A percentile compares a stretch with the other conserved stretches of the same genome.
These are phyloP conservation scores for Thymus mandschuricus DNA, from an alignment of 257 asterid species.

Conservation along the genomic window DNA sequence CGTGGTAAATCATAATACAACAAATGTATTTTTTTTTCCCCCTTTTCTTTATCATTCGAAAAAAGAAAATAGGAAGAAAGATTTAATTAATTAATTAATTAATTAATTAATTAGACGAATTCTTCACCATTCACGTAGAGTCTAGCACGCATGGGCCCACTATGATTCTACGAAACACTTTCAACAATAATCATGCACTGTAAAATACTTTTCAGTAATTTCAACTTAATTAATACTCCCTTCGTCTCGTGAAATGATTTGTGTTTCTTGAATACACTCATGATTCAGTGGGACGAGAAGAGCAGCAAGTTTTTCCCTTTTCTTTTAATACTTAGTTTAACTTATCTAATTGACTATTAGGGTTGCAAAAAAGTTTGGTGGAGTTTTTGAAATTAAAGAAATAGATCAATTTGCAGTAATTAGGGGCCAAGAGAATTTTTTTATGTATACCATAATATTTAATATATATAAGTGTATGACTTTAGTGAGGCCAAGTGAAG, in stretches of 20 bases:
- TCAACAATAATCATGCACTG: background rate
- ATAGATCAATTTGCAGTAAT: background rate
- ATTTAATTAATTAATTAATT: background rate
- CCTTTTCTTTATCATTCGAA: background rate
- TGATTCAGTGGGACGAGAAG: too few species aligned
- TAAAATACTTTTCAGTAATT: too few species aligned
- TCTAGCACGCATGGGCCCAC: conserved; percentile 18
- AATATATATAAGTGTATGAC: background rate
- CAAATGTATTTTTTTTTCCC: too few species aligned
- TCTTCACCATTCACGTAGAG: background rate
- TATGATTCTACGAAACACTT: conserved; percentile 21
- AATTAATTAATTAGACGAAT: background rate
- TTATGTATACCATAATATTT: background rate
- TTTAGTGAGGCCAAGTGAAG: conserved; percentile 6
- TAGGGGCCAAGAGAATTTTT: conserved; percentile 6
- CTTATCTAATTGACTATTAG: too few species aligned
- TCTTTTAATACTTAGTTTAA: too few species aligned
- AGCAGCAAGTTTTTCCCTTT: too few species aligned
- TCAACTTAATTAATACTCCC: too few species aligned
- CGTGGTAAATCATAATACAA: background rate
- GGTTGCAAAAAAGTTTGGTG: background rate
- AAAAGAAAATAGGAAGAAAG: too few species aligned
- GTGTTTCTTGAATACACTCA: too few species aligned
- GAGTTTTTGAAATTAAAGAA: background rate
- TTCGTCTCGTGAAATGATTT: too few species aligned